Conservation (phyloP, 352 stramenopile species). For the Phytophthora macrochlamydospora region DNA sequence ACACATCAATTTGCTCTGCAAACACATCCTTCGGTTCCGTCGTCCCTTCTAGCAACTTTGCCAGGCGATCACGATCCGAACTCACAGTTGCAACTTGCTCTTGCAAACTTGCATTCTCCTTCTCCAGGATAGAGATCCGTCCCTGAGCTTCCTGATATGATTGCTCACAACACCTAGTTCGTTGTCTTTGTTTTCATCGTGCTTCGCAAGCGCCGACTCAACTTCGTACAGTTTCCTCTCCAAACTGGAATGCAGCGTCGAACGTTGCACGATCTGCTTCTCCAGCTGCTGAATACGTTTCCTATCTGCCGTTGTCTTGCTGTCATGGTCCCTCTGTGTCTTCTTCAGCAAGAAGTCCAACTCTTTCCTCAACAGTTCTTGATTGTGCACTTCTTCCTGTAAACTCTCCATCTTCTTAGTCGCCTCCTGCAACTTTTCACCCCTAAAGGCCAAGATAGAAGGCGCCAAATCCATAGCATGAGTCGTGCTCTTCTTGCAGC, state of each 20-base stretch:
- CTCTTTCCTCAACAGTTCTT: conserved; percentile 63
- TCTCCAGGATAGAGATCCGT: conserved; percentile 38
- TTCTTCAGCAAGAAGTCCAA: conserved; percentile 76
- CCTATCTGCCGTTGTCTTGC: conserved; percentile 54
- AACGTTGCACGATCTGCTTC: conserved; percentile 73
- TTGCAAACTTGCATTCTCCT: conserved; percentile 44
- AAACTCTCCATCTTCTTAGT: conserved; percentile 50
- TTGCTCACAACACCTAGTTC: conserved; percentile 43
- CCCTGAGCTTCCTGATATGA: conserved; percentile 34
- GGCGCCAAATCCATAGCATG: conserved; percentile 71
- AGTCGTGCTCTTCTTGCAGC: conserved; percentile 79
- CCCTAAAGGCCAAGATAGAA: conserved; percentile 74
- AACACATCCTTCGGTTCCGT: conserved; percentile 61
- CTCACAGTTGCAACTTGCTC: conserved; percentile 32
- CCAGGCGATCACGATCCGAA: conserved; percentile 41
- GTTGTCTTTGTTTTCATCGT: conserved; percentile 53
- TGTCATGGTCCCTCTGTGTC: conserved; percentile 75
- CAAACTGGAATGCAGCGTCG: conserved; percentile 61
- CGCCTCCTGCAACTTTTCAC: conserved; percentile 72
- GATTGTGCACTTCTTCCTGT: conserved; percentile 69
- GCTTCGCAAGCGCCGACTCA: conserved; percentile 54
- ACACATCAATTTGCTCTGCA: conserved; percentile 55
- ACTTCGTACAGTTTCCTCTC: conserved; percentile 81
- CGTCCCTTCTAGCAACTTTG: conserved; percentile 34
- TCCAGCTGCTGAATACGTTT: conserved; percentile 79